Evolutionary conservation across 441 rosid species (phyloP).

Genomic region (Lepidium campestre): DNA sequence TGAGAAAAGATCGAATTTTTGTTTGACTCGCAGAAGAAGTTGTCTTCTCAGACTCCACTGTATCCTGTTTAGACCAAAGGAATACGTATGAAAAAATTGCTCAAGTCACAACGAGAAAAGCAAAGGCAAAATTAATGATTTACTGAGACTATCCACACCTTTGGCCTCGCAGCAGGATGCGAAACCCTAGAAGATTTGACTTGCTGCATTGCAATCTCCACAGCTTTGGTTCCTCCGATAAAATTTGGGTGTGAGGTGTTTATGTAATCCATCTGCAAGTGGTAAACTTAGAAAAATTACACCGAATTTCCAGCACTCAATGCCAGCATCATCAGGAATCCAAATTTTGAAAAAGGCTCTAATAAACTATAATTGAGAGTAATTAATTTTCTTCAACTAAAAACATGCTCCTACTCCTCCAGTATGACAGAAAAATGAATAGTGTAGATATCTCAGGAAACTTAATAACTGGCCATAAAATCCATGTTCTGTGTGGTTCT

Average conservation of each 20-base stretch:
- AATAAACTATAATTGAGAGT: background rate
- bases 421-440: background rate
- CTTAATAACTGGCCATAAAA: background rate
- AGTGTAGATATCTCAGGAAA: background rate
- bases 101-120: background rate
- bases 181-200: constrained; percentile 56
- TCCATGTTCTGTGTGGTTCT: background rate
- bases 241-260: constrained; percentile 94
- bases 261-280: constrained; percentile 88
- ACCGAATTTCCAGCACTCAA: background rate
- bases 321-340: background rate
- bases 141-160: constrained; percentile 36
- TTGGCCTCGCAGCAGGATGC: constrained; percentile 43
- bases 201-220: constrained; percentile 68
- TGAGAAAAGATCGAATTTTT: constrained; percentile 62
- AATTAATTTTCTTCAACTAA: background rate
- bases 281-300: background rate
- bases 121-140: background rate
- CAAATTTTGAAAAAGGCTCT: background rate
- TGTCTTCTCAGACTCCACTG: constrained; percentile 65
- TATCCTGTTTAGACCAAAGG: constrained; percentile 42
- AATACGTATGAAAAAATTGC: background rate
- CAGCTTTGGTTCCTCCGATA: constrained; percentile 91
- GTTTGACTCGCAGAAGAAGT: constrained; percentile 45
- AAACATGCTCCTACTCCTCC: background rate